Evolutionary conservation across 176 grass and related monocot species (phyloP), one percentile per base, ranked within the genome.

Genomic region (Thalia dealbata): DNA sequence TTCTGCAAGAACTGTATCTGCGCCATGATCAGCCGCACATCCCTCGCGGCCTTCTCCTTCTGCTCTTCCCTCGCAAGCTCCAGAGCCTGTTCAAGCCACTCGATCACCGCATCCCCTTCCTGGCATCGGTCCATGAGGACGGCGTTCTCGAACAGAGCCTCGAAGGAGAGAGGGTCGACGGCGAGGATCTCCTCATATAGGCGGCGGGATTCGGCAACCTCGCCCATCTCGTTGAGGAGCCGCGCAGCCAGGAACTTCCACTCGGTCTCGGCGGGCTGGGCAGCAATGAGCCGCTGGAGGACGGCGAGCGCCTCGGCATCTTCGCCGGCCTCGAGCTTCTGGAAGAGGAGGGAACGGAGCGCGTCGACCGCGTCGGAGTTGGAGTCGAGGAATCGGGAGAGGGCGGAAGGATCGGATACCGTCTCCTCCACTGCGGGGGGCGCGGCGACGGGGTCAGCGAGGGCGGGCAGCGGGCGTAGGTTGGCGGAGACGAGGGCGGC

Each of bases 1-100:
- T 71, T 71, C 41, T 89, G 88, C 68, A 91, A 71, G 78, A 96
- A 88, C 52, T 84, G 88, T 38, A 68, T 80, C 72, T 87, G 86
- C 10, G 86, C 88, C 6, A 75, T 74, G 27, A 96, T 77, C 72
- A 96, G 78, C 26, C 73, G 77, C 30, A 83, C 80, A 35, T 64
- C 81, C 18, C 67, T 52, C 71, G 83, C 83, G 16, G 71, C 70
- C 16, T 32, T 32, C 28, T 67, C 79, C 42, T 80, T 71, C 46
- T 55, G 56, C 44, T 80, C 77, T 23, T 22, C 63, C 30, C 69
- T 62, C 51, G 82, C 82, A 50, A 84, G 50, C 28, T 83, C 73
- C 7, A 87, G 50, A 0, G 84, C 75, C 64, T 66, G 27, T 42
- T 73, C 66, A 50, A 96, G 82, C 67, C 61, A 79, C 26, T 71